phyloP scores from a whole-genome alignment of 176 grass and related monocot genomes.

The Canna indica region DNA sequence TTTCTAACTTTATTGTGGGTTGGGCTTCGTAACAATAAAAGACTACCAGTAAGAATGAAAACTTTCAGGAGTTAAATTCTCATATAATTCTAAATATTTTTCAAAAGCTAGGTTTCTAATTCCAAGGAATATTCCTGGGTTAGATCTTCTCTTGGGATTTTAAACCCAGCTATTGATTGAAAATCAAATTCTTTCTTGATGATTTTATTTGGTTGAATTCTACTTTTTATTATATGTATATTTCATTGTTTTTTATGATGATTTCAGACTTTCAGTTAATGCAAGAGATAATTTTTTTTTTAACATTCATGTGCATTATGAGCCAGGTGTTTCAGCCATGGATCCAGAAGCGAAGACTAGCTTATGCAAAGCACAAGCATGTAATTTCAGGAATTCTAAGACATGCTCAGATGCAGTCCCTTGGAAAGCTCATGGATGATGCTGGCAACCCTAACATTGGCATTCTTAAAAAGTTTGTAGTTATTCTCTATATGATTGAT shows the following conservation, averaged over 20 bases:
- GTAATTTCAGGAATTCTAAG: conserved; percentile 79
- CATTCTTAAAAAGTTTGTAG: conserved; percentile 53
- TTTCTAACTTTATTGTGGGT: too few species aligned
- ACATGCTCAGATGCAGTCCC: conserved; percentile 47
- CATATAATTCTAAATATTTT: too few species aligned
- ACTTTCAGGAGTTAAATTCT: too few species aligned
- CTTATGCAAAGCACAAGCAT: conserved; percentile 65
- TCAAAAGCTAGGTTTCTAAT: too few species aligned
- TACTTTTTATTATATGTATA: too few species aligned
- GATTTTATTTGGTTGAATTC: neutral
- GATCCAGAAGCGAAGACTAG: conserved; percentile 77
- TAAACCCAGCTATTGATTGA: too few species aligned
- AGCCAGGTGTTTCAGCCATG: conserved; percentile 75
- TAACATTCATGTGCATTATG: conserved; percentile 14
- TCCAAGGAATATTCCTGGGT: too few species aligned
- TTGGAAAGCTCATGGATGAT: conserved; percentile 53
- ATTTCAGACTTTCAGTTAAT: neutral
- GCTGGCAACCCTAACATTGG: conserved; percentile 46
- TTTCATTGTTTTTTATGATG: too few species aligned
- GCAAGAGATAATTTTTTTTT: neutral
- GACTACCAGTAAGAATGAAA: too few species aligned
- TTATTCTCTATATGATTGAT: neutral
- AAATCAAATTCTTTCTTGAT: too few species aligned
- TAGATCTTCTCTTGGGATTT: too few species aligned
- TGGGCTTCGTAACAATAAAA: too few species aligned